These are phyloP conservation scores for Artomyces pyxidatus DNA, from an alignment of 768 basidiomycete genomes.

Conservation along the genomic window DNA sequence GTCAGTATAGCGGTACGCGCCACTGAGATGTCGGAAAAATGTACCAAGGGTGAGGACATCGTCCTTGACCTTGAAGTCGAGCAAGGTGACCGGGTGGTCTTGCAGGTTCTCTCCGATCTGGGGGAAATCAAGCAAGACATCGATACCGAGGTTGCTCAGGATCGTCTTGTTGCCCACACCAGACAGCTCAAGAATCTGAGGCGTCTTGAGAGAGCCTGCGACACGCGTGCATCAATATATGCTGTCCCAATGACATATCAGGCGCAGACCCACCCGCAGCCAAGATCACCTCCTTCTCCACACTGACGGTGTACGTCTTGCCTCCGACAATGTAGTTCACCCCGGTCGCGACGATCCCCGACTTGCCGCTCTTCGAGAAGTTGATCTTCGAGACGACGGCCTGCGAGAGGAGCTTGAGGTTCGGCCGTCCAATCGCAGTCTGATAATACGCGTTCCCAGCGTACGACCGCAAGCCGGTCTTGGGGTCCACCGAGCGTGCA, in stretches of 20 bases:
- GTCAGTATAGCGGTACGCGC: background rate
- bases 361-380: slow-evolving; percentile 5
- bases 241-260: background rate
- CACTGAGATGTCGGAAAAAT: too few relatives aligned
- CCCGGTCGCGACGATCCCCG: slow-evolving; percentile 21
- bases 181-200: slow-evolving; percentile 21
- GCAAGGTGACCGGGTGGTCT: slow-evolving; percentile 13
- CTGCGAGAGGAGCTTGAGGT: slow-evolving; percentile 11
- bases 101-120: background rate
- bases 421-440: slow-evolving; percentile 7
- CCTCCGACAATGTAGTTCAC: slow-evolving; percentile 25
- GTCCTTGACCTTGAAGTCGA: slow-evolving; percentile 8
- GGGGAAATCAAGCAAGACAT: background rate
- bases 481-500: slow-evolving; percentile 11
- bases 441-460: slow-evolving; percentile 13
- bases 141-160: background rate
- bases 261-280: slow-evolving; percentile 15
- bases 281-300: slow-evolving; percentile 35
- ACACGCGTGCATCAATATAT: background rate
- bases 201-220: slow-evolving; percentile 29
- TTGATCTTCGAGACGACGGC: slow-evolving; percentile 9
- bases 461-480: slow-evolving; percentile 12
- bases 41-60: slow-evolving; percentile 11
- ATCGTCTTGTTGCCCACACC: slow-evolving; percentile 24
- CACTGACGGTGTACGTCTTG: slow-evolving; percentile 24